Base-by-base conservation (phyloP, 371 early-diverging fungal genomes). In the Phascolomyces articulosus region DNA sequence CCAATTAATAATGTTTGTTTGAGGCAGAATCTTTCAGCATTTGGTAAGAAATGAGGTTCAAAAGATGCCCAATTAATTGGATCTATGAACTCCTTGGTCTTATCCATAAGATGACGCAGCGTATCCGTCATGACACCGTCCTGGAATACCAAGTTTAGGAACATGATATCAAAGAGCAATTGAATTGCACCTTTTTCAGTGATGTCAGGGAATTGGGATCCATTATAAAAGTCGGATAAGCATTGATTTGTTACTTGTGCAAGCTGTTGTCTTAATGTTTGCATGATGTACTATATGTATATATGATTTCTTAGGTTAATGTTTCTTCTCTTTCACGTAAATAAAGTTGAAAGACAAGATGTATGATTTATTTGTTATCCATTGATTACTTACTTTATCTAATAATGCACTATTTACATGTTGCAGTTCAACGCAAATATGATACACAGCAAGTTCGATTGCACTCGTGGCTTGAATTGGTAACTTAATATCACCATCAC, bases 101-200 rank as follows among this genome's bases (percentile, higher is more conserved):
- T 58, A 29, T 67, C 64, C 21, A 71, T 53, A 47, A 69, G 69
- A 7, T 68, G 27, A 20, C 62, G 60, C 4, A 61, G n/a, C 3
- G 40, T 29, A 18, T 26, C 41, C 4, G 51, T 38, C 21, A 73
- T 63, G 20, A 65, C n/a, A 11, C 70, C 65, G 15, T 72, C 69
- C 4, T 73, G 72, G 47, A 84, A 73, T 2, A 82, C 55, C 20
- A 68, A 26, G 23, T 65, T 69, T 55, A 85, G 40, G 60, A 84
- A 82, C 51, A 79, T 62, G n/a, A 77, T 66, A 44, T 87, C 87
- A 68, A 85, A 85, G 21, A 84, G 44, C 38, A 85, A 53, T 41
- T 87, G 87, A 20, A 84, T 58, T 1, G 87, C 79, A 0, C 87
- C 85, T 40, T 79, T 79, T 56, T 87, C 85, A 3, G 81, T 69